Evolutionary conservation across 139 green algal species (phyloP), one percentile per base, ranked within the genome.

Genomic region (Pleodorina starrii): DNA sequence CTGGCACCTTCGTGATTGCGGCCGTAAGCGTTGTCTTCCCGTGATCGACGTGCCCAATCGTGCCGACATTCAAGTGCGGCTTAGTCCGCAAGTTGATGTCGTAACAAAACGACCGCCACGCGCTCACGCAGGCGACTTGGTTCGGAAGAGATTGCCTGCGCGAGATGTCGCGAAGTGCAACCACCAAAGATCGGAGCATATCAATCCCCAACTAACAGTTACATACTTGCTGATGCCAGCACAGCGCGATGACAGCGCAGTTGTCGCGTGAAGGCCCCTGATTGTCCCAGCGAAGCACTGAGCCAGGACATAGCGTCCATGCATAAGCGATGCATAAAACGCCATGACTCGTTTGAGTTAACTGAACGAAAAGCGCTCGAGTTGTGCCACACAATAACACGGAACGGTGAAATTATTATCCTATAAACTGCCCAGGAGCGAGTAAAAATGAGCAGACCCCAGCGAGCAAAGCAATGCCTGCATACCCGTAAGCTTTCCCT

Each of bases 41-140:
- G 90, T 99, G 98, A 84, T 99, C 98, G 5, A 99, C 98, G 89
- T 99, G 98, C 2, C 98, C 98, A 71, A 99, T 99, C 9, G 98
- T 99, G 42, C 98, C 98, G 25, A 99, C 95, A 89, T 99, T 99
- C 32, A 99, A 74, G 88, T 99, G 98, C 5, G 97, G 97, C 93
- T 99, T 99, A 46, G 93, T 97, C 46, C 97, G 92, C 19, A 92
- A 91, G 90, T 98, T 98, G 87, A 98, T 97, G 88, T 99, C 97
- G 82, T 99, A 98, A 54, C 90, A 86, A 10, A 86, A 76, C 12
- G 79, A 35, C 11, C 57, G 43, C 57, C 59, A 60, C 27, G 63
- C 36, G 21, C 43, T 73, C 5, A 17, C 25, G 0, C 69, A 43
- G 79, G 25, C 44, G 29, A 38, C 48, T 46, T 86, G 79, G 50